Evolutionary conservation across 2,329 filamentous ascomycete genomes (phyloP), one percentile per base, ranked within the genome.

Genomic region (Hymenoscyphus infarciens): DNA sequence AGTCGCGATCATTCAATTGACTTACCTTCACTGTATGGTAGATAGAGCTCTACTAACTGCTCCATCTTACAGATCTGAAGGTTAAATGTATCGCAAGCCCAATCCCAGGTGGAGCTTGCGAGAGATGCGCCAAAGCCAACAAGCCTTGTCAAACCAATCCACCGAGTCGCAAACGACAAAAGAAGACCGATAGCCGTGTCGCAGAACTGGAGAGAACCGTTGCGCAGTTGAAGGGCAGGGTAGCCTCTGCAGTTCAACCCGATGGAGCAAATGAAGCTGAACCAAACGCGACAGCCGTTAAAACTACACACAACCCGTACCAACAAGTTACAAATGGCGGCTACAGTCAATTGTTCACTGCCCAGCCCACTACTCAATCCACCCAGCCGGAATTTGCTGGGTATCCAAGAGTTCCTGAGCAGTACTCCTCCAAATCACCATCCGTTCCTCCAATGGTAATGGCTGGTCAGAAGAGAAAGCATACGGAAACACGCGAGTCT

Each of bases 191-290:
- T 58, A 78, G 76, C 42, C 67, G 78, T 29, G 77, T 80, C 3
- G 76, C 77, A 42, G 77, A 79, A 64, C 68, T 80, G 57, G 78
- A 80, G 70, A 74, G 75, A 65, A 77, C 79, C 65, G 77, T 80
- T 65, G 71, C 75, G 59, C 73, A 74, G 0, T 74, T 79, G 72
- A 73, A 76, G 33, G 74, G 75, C 22, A 71, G 71, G 58, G 68
- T 79, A 39, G 73, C 74, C 56, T 70, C 71, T 45, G 69, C 69
- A 31, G 71, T 70, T 60, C 53, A 62, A 57, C 25, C 19, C 5
- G 56, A 53, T n/a, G 60, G 10, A 10, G 59, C 66, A 33, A 63
- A 56, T 60, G 42, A 57, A 11, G 57, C 66, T 11, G 63, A 66
- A 29, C 49, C 63, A 27, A 38, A 56, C 22, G 52, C 39, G 6